Conservation (phyloP, 257 asterid species). For the Echites panduratus region DNA sequence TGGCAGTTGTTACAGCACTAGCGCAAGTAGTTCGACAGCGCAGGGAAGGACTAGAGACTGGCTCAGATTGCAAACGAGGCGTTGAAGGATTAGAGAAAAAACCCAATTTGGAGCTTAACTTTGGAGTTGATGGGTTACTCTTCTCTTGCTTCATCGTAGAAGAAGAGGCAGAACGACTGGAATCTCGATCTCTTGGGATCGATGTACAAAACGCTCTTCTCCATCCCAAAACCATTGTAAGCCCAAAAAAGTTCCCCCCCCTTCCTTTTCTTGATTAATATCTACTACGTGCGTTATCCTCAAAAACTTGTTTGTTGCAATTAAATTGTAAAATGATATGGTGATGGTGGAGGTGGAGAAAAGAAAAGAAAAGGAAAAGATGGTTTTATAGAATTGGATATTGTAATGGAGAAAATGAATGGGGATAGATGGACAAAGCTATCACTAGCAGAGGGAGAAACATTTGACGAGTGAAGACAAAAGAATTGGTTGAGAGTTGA, state of each 20-base stretch:
- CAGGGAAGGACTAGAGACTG: conserved; percentile 39
- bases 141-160: conserved; percentile 14
- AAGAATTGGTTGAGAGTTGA: background rate
- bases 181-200: conserved; percentile 53
- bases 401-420: conserved; percentile 5
- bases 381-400: conserved; percentile 7
- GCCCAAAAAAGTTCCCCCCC: background rate
- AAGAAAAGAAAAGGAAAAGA: background rate
- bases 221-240: conserved; percentile 87
- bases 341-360: conserved; percentile 2
- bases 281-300: conserved; percentile 12
- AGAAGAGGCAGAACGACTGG: conserved; percentile 12
- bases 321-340: background rate
- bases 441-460: background rate
- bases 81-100: conserved; percentile 81
- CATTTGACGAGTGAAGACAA: conserved; percentile 10
- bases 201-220: conserved; percentile 92
- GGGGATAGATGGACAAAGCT: conserved; percentile 5
- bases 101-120: conserved; percentile 39
- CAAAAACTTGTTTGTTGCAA: conserved; percentile 1
- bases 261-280: background rate
- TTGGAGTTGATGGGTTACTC: conserved; percentile 43
- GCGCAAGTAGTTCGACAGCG: conserved; percentile 46
- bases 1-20: background rate
- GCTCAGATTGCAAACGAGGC: conserved; percentile 62